These are phyloP conservation scores for Fermentozyma sake DNA, from an alignment of 1,139 yeast species.

Conservation along the genomic window DNA sequence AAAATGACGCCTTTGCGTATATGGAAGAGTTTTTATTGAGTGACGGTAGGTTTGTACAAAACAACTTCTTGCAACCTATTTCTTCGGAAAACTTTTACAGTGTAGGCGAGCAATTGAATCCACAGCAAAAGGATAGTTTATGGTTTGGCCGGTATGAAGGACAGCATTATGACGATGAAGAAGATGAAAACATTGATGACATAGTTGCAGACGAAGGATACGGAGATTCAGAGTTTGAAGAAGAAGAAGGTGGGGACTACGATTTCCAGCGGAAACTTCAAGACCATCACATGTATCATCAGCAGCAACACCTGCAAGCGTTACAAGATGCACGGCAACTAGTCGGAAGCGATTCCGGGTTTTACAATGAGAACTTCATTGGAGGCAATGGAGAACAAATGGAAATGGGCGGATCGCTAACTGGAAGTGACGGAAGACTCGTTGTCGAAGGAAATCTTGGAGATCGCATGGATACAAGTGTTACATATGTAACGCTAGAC, in stretches of 20 bases:
- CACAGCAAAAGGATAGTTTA: slow-evolving; percentile 13
- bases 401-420: slow-evolving; percentile 6
- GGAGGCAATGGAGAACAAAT: slow-evolving; percentile 4
- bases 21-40: slow-evolving; percentile 36
- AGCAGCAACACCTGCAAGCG: slow-evolving; percentile 16
- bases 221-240: slow-evolving; percentile 13
- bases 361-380: slow-evolving; percentile 22
- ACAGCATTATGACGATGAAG: slow-evolving; percentile 11
- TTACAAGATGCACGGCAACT: slow-evolving; percentile 8
- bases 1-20: slow-evolving; percentile 20
- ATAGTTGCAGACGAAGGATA: slow-evolving; percentile 9
- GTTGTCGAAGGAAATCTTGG: slow-evolving; percentile 39
- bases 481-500: slow-evolving; percentile 64
- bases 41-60: slow-evolving; percentile 42
- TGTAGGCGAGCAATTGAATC: slow-evolving; percentile 7
- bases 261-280: slow-evolving; percentile 9
- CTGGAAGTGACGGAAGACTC: slow-evolving; percentile 4
- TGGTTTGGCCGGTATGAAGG: slow-evolving; percentile 17
- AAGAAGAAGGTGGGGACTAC: slow-evolving; percentile 8
- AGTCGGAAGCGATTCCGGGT: slow-evolving; percentile 16
- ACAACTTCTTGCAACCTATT: slow-evolving; percentile 37
- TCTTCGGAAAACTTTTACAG: slow-evolving; percentile 21
- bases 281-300: slow-evolving; percentile 14
- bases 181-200: slow-evolving; percentile 13
- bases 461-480: slow-evolving; percentile 47